Evolutionary conservation across 129 eudicot genomes (phyloP), one percentile per base, ranked within the genome.

Genomic region (Logfia minima): DNA sequence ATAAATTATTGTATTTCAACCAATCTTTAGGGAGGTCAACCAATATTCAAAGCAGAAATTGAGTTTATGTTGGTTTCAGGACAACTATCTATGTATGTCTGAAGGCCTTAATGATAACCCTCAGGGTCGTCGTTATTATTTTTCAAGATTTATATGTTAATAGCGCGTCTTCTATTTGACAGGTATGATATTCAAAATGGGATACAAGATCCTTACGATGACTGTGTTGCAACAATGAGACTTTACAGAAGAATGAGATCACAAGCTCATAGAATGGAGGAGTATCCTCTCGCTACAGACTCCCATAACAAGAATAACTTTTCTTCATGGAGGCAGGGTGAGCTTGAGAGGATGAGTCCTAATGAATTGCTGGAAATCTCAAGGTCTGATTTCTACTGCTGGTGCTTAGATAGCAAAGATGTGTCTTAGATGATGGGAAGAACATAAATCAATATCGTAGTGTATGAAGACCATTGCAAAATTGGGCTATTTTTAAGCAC

Each of bases 181-280:
- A 94, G 97, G 26, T 94, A 94, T 34, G 96, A 94, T 28, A 95
- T 95, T 71, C 99, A 95, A 68, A 87, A 65, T 17, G 96, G 97
- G 4, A 77, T 95, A 24, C 99, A 91, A 86, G 99, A 95, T 82
- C 94, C 97, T 2, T 95, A 89, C 48, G 96, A 95, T 41, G 97
- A 95, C 68, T 91, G 92, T 76, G 94, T 88, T 66, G 91, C 99
- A 67, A 82, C 97, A 45, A 91, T 95, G 96, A 86, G 94, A 89
- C 88, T 95, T 11, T 95, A 91, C 79, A 86, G 43, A 82, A 85
- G 92, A 84, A 91, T 95, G 99, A 85, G 84, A 71, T 85, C 88
- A 43, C 99, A 88, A 81, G 71, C 55, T 83, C 99, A 95, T 78
- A 82, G 53, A 17, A 78, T 37, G 61, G 99, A 89, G 70, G 86